Base-by-base conservation (phyloP, 2,329 filamentous ascomycete genomes). In the Aspergillus latus region DNA sequence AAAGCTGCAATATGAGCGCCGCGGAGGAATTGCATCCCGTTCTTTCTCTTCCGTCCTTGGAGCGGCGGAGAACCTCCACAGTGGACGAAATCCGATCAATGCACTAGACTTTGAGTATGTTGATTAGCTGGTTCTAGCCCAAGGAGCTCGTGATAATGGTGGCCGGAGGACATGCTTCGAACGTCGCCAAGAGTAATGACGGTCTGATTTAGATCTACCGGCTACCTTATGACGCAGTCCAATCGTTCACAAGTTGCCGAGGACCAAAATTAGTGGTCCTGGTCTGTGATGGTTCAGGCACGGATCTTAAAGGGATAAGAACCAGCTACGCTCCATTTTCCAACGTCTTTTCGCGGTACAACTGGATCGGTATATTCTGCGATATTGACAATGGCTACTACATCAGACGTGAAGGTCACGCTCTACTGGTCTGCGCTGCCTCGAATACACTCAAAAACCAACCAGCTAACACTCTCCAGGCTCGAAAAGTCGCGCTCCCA, bases 401-500 rank as follows among this genome's bases (percentile, higher is more conserved):
- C 51, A 45, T 60, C 72, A 50, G 70, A 66, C 51, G 67, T 81
- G 52, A 84, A 85, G 63, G 77, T 88, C 59, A 87, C 81, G 56
- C 79, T 88, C 36, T 84, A 87, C 72, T 88, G 86, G 86, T 87
- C 73, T 54, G 70, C 59, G 2, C 11, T 2, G 9, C 26, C 7
- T 15, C 6, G 21, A 9, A 2, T 5, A 4, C 2, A 10, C 13
- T 8, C 16, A 2, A 26, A 5, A 10, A 29, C 5, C n/a, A n/a
- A 40, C 36, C 50, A 45, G 60, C 32, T 21, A 45, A 49, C 10
- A 26, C 34, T 5, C 13, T 13, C 8, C 52, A 95, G 91, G 91
- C 87, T 96, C 59, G 84, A 93, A 65, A 80, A 88, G 64, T 95
- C 91, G 54, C 88, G 92, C 64, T 85, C 89, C 10, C 90, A 95